Percentiles rank a stretch among this genome's conserved stretches.
Evolutionary conservation across 2,329 filamentous ascomycete species (phyloP).

Genomic region (Berkeleyomyces rouxiae): DNA sequence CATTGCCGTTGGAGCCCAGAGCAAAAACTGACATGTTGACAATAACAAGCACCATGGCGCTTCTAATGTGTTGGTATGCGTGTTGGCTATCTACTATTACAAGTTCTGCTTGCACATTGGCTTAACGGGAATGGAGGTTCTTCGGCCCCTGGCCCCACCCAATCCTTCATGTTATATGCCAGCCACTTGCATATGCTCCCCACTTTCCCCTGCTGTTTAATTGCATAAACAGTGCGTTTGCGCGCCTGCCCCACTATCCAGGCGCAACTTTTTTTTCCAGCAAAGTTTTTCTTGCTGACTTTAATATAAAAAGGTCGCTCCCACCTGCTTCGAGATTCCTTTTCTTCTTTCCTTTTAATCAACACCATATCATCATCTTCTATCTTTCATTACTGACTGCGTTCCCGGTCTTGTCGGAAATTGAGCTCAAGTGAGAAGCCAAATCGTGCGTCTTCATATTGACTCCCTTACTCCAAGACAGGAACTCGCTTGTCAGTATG

Average conservation of each 20-base stretch:
- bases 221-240: background rate
- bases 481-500: background rate
- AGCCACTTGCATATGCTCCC: background rate
- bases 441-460: background rate
- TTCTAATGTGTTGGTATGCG: background rate
- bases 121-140: conserved; percentile 3
- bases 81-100: background rate
- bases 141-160: background rate
- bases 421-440: background rate
- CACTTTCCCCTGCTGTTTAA: background rate
- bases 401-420: background rate
- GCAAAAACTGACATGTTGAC: conserved; percentile 36
- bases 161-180: background rate
- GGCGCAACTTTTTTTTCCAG: background rate
- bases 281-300: background rate
- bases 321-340: background rate
- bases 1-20: conserved; percentile 61
- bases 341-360: conserved; percentile 5
- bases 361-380: background rate
- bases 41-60: background rate
- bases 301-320: conserved; percentile 5
- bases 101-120: background rate
- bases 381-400: background rate
- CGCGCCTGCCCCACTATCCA: conserved; percentile 5
- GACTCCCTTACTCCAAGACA: background rate